A percentile compares a stretch with the other conserved stretches of the same genome.
phyloP scores from a whole-genome alignment of 768 basidiomycete species.

The Tulasnella sp. region DNA sequence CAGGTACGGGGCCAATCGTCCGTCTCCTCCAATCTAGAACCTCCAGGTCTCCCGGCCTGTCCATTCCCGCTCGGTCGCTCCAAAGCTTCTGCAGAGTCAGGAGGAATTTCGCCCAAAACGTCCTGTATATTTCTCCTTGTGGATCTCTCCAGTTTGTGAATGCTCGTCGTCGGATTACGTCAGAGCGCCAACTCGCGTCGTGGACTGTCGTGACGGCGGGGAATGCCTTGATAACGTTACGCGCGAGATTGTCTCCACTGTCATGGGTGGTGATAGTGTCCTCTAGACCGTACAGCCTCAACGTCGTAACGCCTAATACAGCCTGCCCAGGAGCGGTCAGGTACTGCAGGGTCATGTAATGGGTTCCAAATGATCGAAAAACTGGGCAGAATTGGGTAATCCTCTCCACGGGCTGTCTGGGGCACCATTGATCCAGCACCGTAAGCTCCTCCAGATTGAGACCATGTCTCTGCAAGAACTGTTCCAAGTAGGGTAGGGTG shows the following conservation, averaged over 20 bases:
- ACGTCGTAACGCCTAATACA: neutral
- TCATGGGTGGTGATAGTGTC: neutral
- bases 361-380: neutral
- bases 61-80: too few relatives aligned
- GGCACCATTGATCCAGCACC: neutral
- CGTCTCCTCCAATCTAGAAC: too few relatives aligned
- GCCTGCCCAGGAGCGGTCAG: neutral
- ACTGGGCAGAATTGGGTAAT: neutral
- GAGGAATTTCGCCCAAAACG: neutral
- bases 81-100: too few relatives aligned
- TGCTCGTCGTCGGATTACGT: neutral
- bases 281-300: neutral
- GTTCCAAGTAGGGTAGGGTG: neutral
- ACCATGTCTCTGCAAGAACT: neutral
- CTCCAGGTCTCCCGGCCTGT: too few relatives aligned
- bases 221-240: neutral
- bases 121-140: neutral
- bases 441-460: neutral
- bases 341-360: neutral
- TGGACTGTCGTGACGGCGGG: neutral
- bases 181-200: neutral
- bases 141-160: neutral
- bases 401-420: neutral
- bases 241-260: neutral
- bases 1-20: too few relatives aligned